Evolutionary conservation across 176 grass and related monocot genomes (phyloP), one percentile per base, ranked within the genome.

Genomic region (Leersia perrieri): DNA sequence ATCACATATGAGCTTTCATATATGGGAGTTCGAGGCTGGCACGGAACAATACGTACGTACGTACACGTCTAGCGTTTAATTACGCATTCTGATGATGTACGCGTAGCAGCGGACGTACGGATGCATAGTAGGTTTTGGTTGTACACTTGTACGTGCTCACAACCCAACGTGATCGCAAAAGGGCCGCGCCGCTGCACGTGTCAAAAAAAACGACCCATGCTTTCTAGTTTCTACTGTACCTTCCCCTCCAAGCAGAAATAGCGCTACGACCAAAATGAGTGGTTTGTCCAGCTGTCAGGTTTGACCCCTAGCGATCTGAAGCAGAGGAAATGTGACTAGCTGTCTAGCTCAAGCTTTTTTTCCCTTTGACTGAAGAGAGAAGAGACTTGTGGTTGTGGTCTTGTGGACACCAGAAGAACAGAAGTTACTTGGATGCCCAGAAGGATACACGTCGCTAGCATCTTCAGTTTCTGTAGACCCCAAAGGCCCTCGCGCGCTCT

Each of bases 381-480:
- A 39, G n/a, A n/a, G n/a, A n/a, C n/a, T n/a, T n/a, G n/a, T n/a
- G n/a, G n/a, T n/a, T n/a, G n/a, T n/a, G n/a, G n/a, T n/a, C 32
- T 12, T 30, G 26, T 32, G 32, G 33, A 36, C 25, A 57, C 34
- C 11, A 31, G 36, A 29, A 23, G 38, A n/a, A n/a, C 38, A 63
- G 38, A 9, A 28, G 73, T 70, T 71, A 3, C 83, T 77, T 63
- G 74, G n/a, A 40, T 23, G 29, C 74, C 74, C 70, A 84, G 74
- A 38, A 77, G 6, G 7, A n/a, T 7, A 55, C 51, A 55, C 20
- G 51, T 18, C 5, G 47, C 5, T 8, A 55, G 1, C 49, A 20
- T 49, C 18, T 49, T 49, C 15, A 16, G 15, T 55, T 55, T 27
- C 44, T 36, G 9, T 30, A 60, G 11, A 10, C 31, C n/a, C n/a